Percentiles rank a stretch among this genome's conserved stretches.
Conservation (phyloP, 768 basidiomycete genomes). For the Lepiota brunneoincarnata region DNA sequence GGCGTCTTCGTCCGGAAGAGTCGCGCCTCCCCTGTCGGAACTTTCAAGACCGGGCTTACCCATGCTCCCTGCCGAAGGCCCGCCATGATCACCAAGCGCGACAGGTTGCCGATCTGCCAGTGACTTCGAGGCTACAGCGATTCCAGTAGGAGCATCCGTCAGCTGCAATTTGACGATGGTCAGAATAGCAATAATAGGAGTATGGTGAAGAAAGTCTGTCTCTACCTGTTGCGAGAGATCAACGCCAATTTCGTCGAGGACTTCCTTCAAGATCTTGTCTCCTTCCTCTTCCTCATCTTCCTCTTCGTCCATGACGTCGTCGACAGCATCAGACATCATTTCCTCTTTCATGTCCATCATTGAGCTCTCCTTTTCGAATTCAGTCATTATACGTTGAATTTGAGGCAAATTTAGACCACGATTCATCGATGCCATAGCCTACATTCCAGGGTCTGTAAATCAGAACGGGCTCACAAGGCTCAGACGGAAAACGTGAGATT, state of each 20-base stretch:
- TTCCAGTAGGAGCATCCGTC: constrained; percentile 75
- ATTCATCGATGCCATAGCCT: constrained; percentile 99
- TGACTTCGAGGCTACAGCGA: constrained; percentile 58
- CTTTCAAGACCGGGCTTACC: constrained; percentile 36
- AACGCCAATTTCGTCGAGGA: constrained; percentile 96
- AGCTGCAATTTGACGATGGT: constrained; percentile 47
- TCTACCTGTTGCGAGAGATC: constrained; percentile 84
- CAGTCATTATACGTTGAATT: constrained; percentile 95
- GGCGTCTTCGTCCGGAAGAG: constrained; percentile 80
- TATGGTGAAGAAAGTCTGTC: constrained; percentile 12
- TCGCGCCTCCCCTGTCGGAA: constrained; percentile 36
- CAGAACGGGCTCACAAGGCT: neutral
- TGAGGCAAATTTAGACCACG: constrained; percentile 91
- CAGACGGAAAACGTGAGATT: constrained; percentile 7
- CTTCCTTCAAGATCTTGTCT: constrained; percentile 93
- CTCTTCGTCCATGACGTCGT: constrained; percentile 96
- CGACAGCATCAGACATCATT: constrained; percentile 99
- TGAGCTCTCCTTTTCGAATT: constrained; percentile 95
- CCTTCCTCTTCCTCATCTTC: constrained; percentile 97
- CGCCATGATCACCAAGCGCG: constrained; percentile 72
- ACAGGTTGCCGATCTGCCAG: constrained; percentile 74
- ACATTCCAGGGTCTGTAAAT: constrained; percentile 12
- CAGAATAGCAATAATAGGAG: neutral
- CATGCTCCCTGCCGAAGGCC: constrained; percentile 25
- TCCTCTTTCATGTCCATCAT: constrained; percentile 99